Evolutionary conservation across 2,329 filamentous ascomycete genomes (phyloP).

Genomic region (Verticillium nonalfalfae): DNA sequence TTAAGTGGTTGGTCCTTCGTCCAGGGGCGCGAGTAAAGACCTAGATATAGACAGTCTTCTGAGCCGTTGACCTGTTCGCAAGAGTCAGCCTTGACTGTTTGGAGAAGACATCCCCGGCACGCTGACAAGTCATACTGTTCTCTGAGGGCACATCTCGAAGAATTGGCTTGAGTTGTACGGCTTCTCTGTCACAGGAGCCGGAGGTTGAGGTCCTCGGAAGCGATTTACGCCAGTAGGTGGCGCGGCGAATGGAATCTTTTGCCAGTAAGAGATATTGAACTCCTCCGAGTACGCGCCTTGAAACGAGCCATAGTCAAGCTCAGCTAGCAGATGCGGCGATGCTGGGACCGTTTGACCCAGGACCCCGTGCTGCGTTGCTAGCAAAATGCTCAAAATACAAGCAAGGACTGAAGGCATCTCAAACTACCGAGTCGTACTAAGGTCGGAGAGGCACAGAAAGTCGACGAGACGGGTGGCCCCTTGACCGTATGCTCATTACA

Average conservation of each 20-base stretch:
- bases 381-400: neutral
- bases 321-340: constrained; percentile 1
- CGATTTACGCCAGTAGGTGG: constrained; percentile 51
- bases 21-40: constrained; percentile 55
- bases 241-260: constrained; percentile 55
- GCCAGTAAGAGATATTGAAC: constrained; percentile 54
- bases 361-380: neutral
- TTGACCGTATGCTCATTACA: no score
- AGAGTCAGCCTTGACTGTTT: neutral
- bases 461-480: no score
- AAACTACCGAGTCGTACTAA: neutral
- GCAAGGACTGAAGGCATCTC: neutral
- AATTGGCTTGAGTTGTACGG: constrained; percentile 47
- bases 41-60: constrained; percentile 57
- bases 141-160: constrained; percentile 54
- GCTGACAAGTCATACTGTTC: constrained; percentile 30
- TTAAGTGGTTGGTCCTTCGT: constrained; percentile 29
- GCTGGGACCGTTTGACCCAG: neutral
- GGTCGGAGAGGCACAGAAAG: neutral
- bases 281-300: constrained; percentile 40
- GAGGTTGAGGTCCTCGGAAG: constrained; percentile 55
- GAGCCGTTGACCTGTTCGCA: constrained; percentile 35
- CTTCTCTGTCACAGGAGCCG: constrained; percentile 35
- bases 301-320: constrained; percentile 44
- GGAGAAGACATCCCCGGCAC: neutral